Evolutionary conservation across 768 basidiomycete species (phyloP).

Genomic region (Saitozyma sp.): DNA sequence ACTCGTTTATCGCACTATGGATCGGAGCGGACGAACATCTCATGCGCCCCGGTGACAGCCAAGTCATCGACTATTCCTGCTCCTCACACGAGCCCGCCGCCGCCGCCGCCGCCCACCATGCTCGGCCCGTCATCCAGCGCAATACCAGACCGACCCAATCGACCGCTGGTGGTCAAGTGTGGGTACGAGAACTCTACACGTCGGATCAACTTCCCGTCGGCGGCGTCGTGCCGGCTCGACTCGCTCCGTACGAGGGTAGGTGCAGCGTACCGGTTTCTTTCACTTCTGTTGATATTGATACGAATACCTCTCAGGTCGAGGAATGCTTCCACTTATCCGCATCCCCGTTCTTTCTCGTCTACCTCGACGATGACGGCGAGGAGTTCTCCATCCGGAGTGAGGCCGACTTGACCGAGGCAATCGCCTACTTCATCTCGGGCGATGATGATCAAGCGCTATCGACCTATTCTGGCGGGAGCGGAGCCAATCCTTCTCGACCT

Average conservation of each 20-base stretch:
- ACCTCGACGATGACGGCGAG: slow-evolving; percentile 82
- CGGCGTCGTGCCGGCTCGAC: slow-evolving; percentile 75
- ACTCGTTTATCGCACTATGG: too few relatives aligned
- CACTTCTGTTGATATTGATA: background rate
- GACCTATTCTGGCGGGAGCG: slow-evolving; percentile 65
- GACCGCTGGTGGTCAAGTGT: slow-evolving; percentile 79
- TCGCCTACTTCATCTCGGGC: slow-evolving; percentile 78
- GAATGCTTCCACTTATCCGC: slow-evolving; percentile 76
- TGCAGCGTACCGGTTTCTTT: background rate
- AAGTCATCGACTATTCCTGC: too few relatives aligned
- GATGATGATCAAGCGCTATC: slow-evolving; percentile 62
- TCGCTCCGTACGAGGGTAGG: slow-evolving; percentile 71
- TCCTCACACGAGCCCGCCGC: too few relatives aligned
- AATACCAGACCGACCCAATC: slow-evolving; percentile 62
- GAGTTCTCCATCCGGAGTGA: slow-evolving; percentile 65
- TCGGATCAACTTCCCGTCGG: slow-evolving; percentile 75
- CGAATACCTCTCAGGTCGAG: slow-evolving; percentile 67
- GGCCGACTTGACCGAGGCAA: slow-evolving; percentile 77
- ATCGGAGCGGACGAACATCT: too few relatives aligned
- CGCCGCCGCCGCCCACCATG: too few relatives aligned
- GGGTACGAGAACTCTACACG: slow-evolving; percentile 72
- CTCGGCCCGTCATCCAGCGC: background rate
- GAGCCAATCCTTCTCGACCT: slow-evolving; percentile 51
- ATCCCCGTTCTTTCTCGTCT: slow-evolving; percentile 70
- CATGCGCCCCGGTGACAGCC: too few relatives aligned